Conservation (phyloP, 176 grass and related monocot species). For the Dactylis glomerata region DNA sequence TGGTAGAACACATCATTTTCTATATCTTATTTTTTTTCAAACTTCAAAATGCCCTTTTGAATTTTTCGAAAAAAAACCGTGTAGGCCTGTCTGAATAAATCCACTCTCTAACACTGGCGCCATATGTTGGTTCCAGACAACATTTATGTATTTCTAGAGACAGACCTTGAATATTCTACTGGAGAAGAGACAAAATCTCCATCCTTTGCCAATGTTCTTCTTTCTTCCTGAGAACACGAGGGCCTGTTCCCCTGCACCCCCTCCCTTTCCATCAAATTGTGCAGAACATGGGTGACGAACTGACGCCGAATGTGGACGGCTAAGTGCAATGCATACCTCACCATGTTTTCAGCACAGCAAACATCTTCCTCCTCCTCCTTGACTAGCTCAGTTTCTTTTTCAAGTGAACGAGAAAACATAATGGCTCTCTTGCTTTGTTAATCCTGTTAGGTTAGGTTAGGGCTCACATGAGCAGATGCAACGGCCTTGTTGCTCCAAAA, state of each 20-base stretch:
- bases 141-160: background rate
- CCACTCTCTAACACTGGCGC: background rate
- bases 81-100: too few species aligned
- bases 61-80: too few species aligned
- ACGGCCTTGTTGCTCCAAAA: too few species aligned
- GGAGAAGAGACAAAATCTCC: slow-evolving; percentile 5
- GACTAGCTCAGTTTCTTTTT: background rate
- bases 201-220: slow-evolving; percentile 1
- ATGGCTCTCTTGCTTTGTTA: too few species aligned
- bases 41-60: too few species aligned
- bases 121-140: background rate
- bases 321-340: background rate
- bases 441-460: too few species aligned
- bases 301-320: slow-evolving; percentile 5
- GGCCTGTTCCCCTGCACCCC: background rate
- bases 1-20: too few species aligned
- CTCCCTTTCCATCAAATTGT: background rate
- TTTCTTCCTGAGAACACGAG: slow-evolving; percentile 14
- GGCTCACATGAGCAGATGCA: too few species aligned
- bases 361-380: background rate
- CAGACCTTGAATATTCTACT: background rate
- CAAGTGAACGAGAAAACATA: too few species aligned
- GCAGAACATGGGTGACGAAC: slow-evolving; percentile 14
- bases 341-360: background rate
- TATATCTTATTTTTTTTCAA: too few species aligned